Evolutionary conservation across 1,284 basidiomycete species (phyloP), one percentile per base, ranked within the genome.

Genomic region (Moesziomyces sp.): DNA sequence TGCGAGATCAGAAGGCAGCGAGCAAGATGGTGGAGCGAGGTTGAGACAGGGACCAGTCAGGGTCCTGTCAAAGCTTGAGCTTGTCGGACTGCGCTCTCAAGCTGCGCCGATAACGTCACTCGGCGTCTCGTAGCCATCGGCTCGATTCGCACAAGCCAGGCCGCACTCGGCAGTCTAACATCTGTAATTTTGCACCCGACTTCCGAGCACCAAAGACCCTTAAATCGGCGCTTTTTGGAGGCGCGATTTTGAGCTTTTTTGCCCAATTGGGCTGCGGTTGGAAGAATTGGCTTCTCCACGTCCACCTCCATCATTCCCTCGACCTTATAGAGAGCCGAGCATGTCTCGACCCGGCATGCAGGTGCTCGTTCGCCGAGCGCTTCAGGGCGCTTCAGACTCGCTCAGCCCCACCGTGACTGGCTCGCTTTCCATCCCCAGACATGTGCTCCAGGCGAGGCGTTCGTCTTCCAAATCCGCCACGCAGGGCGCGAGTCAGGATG

Each of bases 401-500:
- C 38, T 16, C 18, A 14, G 38, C 16, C 4, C 38, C 11, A 5
- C 38, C 13, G 13, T 33, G 10, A 13, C 30, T 13, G 10, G 30
- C 3, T 33, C 30, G 30, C 30, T 33, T 33, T 11, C 11, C 30
- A 33, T 33, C 13, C 30, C 11, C 30, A 33, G 13, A 11, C 30
- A 33, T 8, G 5, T 33, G 5, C 30, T 13, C 3, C 30, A 33
- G 4, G 10, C 30, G 30, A 33, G 30, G 30, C 30, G 13, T 33
- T 35, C 58, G 19, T 52, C 48, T 0, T 19, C 54, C 18, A 59
- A 28, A 40, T 14, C 45, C 4, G 14, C 58, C n/a, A 19, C 19
- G 30, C 30, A 33, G 30, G 30, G 30, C 13, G 30, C 30, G 2
- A 33, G 30, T 33, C 38, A 40, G 38, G 38, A 40, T 40, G 38